phyloP scores from a whole-genome alignment of 2,329 filamentous ascomycete species.

The Tolypocladium endophyticum region DNA sequence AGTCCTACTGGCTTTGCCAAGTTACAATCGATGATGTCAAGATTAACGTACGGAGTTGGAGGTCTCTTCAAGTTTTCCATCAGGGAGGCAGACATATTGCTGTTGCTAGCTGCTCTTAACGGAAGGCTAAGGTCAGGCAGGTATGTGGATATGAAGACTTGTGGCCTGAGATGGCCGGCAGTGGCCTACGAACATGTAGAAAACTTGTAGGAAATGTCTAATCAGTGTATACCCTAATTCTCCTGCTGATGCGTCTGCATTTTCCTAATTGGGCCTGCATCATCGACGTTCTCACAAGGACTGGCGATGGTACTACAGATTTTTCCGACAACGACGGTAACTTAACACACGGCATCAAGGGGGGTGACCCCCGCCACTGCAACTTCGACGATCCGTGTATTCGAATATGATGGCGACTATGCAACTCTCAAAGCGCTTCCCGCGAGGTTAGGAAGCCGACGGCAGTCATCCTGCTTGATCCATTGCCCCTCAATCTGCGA shows the following conservation, averaged over 20 bases:
- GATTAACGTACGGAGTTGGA: background rate
- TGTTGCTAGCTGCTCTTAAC: background rate
- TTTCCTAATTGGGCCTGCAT: background rate
- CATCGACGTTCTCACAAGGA: background rate
- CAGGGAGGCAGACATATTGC: background rate
- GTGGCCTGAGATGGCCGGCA: background rate
- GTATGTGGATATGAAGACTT: background rate
- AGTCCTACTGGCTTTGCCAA: background rate
- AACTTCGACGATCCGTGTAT: slow-evolving; percentile 4
- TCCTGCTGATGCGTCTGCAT: background rate
- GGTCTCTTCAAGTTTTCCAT: background rate
- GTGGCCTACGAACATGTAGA: background rate
- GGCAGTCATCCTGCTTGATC: slow-evolving; percentile 54
- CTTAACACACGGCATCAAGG: background rate
- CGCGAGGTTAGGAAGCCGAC: slow-evolving; percentile 33
- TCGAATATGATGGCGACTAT: background rate
- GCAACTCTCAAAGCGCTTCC: slow-evolving; percentile 15
- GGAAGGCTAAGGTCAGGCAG: background rate
- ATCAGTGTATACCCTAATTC: background rate
- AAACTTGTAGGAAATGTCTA: background rate
- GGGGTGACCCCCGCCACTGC: background rate
- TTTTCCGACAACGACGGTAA: background rate
- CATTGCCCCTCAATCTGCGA: slow-evolving; percentile 46
- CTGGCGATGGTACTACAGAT: no score
- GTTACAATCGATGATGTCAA: background rate